These are phyloP conservation scores for Sarocladium kiliense DNA, from an alignment of 2,329 filamentous ascomycete genomes.

Conservation along the genomic window DNA sequence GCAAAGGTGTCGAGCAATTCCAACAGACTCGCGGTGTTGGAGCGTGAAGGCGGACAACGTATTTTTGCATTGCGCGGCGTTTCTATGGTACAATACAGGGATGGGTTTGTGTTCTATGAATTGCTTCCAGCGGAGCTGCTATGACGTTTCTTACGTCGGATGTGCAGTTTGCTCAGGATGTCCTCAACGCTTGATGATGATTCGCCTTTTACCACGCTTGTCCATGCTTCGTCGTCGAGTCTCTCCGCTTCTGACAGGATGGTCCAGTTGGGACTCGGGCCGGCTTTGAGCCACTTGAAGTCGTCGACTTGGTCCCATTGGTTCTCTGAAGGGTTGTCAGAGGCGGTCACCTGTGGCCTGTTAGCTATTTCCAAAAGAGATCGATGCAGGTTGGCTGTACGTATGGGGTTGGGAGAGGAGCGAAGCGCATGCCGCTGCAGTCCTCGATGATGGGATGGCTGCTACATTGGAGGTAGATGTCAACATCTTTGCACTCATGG, in stretches of 20 bases:
- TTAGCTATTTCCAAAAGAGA: not conserved
- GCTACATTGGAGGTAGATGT: conserved; percentile 75
- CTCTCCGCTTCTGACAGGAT: conserved; percentile 57
- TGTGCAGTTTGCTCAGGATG: conserved; percentile 52
- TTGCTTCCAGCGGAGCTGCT: not conserved
- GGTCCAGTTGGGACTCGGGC: conserved; percentile 84
- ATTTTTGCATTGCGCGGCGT: conserved; percentile 2
- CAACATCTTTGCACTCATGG: conserved; percentile 76
- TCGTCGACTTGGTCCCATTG: conserved; percentile 91
- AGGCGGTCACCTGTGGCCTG: conserved; percentile 20
- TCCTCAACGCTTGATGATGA: conserved; percentile 54
- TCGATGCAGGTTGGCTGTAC: conserved; percentile 43
- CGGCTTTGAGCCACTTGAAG: conserved; percentile 92
- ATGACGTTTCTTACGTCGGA: conserved; percentile 20
- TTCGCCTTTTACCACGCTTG: conserved; percentile 58
- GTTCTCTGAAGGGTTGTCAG: conserved; percentile 44
- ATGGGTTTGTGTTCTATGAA: not conserved
- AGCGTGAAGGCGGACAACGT: no score
- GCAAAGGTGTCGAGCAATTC: not conserved
- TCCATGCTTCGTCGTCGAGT: conserved; percentile 63
- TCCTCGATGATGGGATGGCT: conserved; percentile 94
- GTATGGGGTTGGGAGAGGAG: conserved; percentile 64
- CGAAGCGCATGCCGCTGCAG: conserved; percentile 73
- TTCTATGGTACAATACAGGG: not conserved
- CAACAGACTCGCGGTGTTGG: not conserved